These are phyloP conservation scores for Naumovozyma castellii DNA, from an alignment of 805 yeast genomes.

Conservation along the genomic window DNA sequence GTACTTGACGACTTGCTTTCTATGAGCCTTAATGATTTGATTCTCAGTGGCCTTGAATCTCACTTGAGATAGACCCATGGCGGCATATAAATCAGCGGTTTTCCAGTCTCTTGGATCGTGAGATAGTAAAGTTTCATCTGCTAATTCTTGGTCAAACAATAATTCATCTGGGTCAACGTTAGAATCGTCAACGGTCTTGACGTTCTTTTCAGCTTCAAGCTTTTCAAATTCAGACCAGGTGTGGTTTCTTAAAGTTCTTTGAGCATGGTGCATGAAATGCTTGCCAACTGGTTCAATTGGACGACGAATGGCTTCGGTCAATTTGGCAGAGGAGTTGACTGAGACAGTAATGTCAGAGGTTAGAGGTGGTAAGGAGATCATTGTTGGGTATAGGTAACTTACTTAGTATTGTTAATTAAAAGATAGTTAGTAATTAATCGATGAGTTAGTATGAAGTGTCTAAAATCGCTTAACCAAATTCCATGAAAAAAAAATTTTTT, in stretches of 20 bases:
- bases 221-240: conserved; percentile 97
- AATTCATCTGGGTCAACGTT: conserved; percentile 48
- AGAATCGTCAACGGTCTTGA: conserved; percentile 55
- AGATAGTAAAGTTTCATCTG: conserved; percentile 66
- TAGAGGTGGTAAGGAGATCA: conserved; percentile 37
- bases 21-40: conserved; percentile 92
- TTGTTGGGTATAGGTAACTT: too few species aligned
- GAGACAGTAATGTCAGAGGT: conserved; percentile 47
- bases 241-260: conserved; percentile 91
- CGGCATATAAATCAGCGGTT: conserved; percentile 90
- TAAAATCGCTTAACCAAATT: too few species aligned
- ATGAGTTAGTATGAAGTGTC: too few species aligned
- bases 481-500: too few species aligned
- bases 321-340: conserved; percentile 42
- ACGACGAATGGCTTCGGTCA: conserved; percentile 58
- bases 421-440: too few species aligned
- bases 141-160: conserved; percentile 45
- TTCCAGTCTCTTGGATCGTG: conserved; percentile 99
- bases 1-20: conserved; percentile 91
- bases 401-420: too few species aligned
- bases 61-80: conserved; percentile 83
- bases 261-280: conserved; percentile 89
- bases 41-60: conserved; percentile 87
- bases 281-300: conserved; percentile 96
- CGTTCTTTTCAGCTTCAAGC: conserved; percentile 84